These are phyloP conservation scores for Parastagonospora avenae DNA, from an alignment of 2,329 filamentous ascomycete species.

Conservation along the genomic window DNA sequence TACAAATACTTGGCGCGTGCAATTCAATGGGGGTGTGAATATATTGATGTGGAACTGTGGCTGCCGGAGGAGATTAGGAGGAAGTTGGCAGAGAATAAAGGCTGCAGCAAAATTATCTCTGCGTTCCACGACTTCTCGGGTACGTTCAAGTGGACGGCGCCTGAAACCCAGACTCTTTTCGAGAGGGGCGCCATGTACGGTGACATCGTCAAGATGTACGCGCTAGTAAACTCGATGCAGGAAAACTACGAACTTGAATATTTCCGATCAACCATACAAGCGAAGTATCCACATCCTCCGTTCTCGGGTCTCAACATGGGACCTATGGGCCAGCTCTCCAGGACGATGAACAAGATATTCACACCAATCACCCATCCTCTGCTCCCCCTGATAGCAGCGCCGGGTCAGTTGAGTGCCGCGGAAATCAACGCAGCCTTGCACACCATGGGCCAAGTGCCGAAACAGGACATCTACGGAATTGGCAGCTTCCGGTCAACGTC, in stretches of 20 bases:
- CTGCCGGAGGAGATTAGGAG: conserved; percentile 76
- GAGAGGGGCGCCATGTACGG: conserved; percentile 73
- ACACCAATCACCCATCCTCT: conserved; percentile 87
- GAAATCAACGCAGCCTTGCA: conserved; percentile 82
- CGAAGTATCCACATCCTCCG: conserved; percentile 72
- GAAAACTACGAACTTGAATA: conserved; percentile 92
- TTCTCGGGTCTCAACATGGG: conserved; percentile 89
- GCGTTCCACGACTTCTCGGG: conserved; percentile 90
- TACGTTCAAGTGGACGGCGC: conserved; percentile 80
- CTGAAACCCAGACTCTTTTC: conserved; percentile 74
- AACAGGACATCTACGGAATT: conserved; percentile 80
- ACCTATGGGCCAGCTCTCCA: conserved; percentile 80
- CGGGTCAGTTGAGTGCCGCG: conserved; percentile 82
- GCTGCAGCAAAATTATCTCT: conserved; percentile 86
- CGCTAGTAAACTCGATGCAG: conserved; percentile 78
- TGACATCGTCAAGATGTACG: conserved; percentile 91
- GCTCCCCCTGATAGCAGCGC: conserved; percentile 81
- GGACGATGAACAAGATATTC: conserved; percentile 83
- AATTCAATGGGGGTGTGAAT: conserved; percentile 88
- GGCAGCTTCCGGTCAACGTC: conserved; percentile 74
- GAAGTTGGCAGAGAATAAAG: conserved; percentile 70
- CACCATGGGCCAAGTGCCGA: conserved; percentile 79
- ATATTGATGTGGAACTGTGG: conserved; percentile 89
- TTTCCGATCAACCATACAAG: conserved; percentile 77
- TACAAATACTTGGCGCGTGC: conserved; percentile 81